phyloP scores from a whole-genome alignment of 768 basidiomycete species.

The Boletus pseudo-olivaceus region DNA sequence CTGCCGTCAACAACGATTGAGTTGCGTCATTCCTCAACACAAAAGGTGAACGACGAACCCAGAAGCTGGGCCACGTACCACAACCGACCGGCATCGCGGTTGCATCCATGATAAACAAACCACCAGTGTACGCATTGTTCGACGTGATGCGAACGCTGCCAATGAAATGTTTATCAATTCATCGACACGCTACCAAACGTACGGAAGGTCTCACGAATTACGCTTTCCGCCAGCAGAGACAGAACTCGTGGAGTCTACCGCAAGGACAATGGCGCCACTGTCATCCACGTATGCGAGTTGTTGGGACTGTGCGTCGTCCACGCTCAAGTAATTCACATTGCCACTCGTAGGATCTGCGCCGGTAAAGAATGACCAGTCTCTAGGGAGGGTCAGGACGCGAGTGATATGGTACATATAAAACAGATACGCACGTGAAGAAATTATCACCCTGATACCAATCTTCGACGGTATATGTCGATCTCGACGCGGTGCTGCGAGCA shows the following conservation, averaged over 20 bases:
- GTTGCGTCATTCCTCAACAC: not conserved
- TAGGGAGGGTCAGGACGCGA: slow-evolving; percentile 24
- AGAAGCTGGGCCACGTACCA: slow-evolving; percentile 57
- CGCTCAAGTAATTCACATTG: slow-evolving; percentile 54
- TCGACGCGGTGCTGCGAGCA: slow-evolving; percentile 12
- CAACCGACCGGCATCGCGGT: slow-evolving; percentile 68
- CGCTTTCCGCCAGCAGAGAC: slow-evolving; percentile 51
- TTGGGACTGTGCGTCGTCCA: slow-evolving; percentile 43
- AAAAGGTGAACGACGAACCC: slow-evolving; percentile 29
- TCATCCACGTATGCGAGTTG: slow-evolving; percentile 57
- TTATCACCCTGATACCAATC: slow-evolving; percentile 41
- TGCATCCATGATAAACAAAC: slow-evolving; percentile 74
- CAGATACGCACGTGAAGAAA: slow-evolving; percentile 51
- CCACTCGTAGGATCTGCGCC: slow-evolving; percentile 67
- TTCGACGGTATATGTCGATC: slow-evolving; percentile 31
- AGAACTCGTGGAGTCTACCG: slow-evolving; percentile 52
- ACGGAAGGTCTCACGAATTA: slow-evolving; percentile 38
- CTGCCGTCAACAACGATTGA: slow-evolving; percentile 13
- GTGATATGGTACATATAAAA: not conserved
- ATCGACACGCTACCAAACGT: not conserved
- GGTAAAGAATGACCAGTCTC: slow-evolving; percentile 63
- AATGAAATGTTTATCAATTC: not conserved
- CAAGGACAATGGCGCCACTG: slow-evolving; percentile 51
- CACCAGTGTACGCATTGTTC: slow-evolving; percentile 52
- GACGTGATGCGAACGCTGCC: slow-evolving; percentile 63